A percentile compares a stretch with the other conserved stretches of the same genome.
Conservation (phyloP, 345 rosid species). For the Murraya paniculata region DNA sequence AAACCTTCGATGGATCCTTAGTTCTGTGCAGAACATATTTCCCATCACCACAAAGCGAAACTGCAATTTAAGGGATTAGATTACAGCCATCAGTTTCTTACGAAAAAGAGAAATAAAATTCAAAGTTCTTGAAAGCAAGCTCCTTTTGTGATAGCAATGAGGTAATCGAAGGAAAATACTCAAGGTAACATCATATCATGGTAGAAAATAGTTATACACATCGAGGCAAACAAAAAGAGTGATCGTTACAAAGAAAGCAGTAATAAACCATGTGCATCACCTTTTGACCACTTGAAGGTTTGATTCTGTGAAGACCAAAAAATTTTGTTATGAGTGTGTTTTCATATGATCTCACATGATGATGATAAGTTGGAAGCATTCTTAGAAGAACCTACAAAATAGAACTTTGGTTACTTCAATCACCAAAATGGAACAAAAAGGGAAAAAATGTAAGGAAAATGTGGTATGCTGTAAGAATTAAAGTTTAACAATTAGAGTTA, state of each 20-base stretch:
- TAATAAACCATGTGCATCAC: constrained; percentile 30
- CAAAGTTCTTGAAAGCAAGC: constrained; percentile 13
- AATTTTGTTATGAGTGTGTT: constrained; percentile 95
- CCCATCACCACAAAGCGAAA: constrained; percentile 99
- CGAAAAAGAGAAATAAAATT: not conserved
- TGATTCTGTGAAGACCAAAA: constrained; percentile 99
- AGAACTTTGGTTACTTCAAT: constrained; percentile 25
- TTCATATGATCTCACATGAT: constrained; percentile 87
- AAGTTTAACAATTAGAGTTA: constrained; percentile 8
- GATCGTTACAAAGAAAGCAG: not conserved
- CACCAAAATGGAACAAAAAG: constrained; percentile 4
- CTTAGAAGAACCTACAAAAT: constrained; percentile 74
- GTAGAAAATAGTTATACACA: not conserved
- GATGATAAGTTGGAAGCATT: constrained; percentile 96
- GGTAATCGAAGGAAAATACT: constrained; percentile 4
- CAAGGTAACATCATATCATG: not conserved
- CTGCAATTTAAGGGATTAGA: constrained; percentile 42
- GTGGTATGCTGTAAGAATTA: not conserved
- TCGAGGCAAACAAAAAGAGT: not conserved
- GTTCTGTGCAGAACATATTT: constrained; percentile 97
- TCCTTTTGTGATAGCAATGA: not conserved
- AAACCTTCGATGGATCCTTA: constrained; percentile 91
- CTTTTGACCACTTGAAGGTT: constrained; percentile 98
- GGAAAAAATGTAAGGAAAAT: constrained; percentile 1
- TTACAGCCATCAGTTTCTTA: constrained; percentile 27